Conservation (phyloP, 148 eudicot genomes). For the Rhododendron molle region DNA sequence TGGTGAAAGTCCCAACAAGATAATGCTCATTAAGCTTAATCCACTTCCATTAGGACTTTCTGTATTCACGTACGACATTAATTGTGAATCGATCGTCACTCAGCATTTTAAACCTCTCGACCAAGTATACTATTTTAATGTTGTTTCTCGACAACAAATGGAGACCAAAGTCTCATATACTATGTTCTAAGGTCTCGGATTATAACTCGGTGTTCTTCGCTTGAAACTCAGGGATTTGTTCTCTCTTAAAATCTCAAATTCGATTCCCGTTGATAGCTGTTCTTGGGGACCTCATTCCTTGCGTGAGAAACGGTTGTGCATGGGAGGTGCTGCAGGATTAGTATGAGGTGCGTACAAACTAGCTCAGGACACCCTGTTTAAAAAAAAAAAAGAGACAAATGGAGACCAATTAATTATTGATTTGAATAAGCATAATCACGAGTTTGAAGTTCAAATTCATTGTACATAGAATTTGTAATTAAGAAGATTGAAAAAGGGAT, state of each 20-base stretch:
- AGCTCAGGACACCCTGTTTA: no score
- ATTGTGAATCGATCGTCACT: not conserved
- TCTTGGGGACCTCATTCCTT: not conserved
- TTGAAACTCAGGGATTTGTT: not conserved
- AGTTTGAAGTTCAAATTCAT: not conserved
- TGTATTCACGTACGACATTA: not conserved
- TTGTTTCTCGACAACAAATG: not conserved
- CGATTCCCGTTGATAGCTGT: not conserved
- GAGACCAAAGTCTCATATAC: not conserved
- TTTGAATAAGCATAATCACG: not conserved
- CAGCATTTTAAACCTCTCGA: not conserved
- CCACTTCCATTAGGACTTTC: not conserved
- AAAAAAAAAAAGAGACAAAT: no score
- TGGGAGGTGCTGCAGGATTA: no score
- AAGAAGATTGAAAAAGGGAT: not conserved
- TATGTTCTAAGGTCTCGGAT: no score
- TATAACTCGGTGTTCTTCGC: no score
- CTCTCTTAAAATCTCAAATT: no score
- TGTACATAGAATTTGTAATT: not conserved
- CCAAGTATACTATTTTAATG: not conserved
- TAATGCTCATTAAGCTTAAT: not conserved
- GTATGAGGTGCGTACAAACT: no score
- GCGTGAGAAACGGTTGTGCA: no score
- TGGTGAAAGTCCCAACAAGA: not conserved
- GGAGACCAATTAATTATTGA: not conserved